Percentiles rank a stretch among this genome's conserved stretches.
These are phyloP conservation scores for Meripilus lineatus DNA, from an alignment of 1,284 basidiomycete species.

Conservation along the genomic window DNA sequence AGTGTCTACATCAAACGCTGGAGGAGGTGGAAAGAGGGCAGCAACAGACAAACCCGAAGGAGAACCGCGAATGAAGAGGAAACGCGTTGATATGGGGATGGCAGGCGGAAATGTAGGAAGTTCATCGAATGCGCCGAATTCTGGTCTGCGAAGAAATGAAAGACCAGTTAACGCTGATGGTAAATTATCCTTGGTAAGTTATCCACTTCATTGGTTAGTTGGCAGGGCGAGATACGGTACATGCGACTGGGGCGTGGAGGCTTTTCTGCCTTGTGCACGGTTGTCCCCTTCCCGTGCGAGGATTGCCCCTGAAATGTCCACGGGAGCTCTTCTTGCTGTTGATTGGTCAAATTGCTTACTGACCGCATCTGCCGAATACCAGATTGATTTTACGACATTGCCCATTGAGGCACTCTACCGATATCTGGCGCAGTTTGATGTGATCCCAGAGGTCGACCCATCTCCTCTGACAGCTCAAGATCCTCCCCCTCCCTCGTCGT, in stretches of 20 bases:
- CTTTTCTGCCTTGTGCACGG: not conserved
- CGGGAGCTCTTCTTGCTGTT: too few relatives aligned
- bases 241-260: not conserved
- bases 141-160: constrained; percentile 1
- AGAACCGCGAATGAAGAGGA: constrained; percentile 65
- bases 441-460: constrained; percentile 63
- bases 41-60: constrained; percentile 39
- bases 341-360: constrained; percentile 4
- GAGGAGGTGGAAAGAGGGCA: constrained; percentile 20
- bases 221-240: not conserved
- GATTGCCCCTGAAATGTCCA: not conserved
- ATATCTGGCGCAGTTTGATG: constrained; percentile 66
- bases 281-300: not conserved
- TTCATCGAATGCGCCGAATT: constrained; percentile 7
- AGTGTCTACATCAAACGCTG: constrained; percentile 3
- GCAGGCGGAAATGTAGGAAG: constrained; percentile 8
- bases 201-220: not conserved
- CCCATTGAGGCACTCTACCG: constrained; percentile 54
- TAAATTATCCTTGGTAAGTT: constrained; percentile 37
- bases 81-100: constrained; percentile 45
- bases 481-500: constrained; percentile 59
- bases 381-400: constrained; percentile 71
- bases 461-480: constrained; percentile 61
- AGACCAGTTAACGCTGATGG: constrained; percentile 30
- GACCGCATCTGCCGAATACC: constrained; percentile 10